These are phyloP conservation scores for Monosporozyma siamensis DNA, from an alignment of 805 yeast species.

Conservation along the genomic window DNA sequence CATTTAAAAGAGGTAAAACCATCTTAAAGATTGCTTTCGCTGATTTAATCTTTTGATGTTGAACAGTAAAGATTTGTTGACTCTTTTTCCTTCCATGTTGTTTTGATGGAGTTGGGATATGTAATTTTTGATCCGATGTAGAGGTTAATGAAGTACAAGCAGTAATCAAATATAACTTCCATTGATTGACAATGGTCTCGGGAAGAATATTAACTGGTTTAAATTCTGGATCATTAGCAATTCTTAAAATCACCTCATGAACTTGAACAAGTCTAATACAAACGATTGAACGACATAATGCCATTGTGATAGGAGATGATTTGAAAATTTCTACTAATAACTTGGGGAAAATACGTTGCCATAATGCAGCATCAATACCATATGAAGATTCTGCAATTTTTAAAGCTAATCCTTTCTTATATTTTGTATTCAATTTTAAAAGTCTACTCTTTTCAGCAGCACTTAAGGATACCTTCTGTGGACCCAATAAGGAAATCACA, in stretches of 20 bases:
- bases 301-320: conserved; percentile 86
- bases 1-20: conserved; percentile 71
- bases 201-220: conserved; percentile 40
- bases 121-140: conserved; percentile 75
- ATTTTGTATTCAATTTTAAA: conserved; percentile 46
- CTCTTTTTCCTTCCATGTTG: conserved; percentile 69
- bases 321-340: conserved; percentile 63
- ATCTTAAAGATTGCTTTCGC: conserved; percentile 82
- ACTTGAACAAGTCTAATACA: conserved; percentile 83
- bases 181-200: conserved; percentile 68
- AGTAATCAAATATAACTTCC: conserved; percentile 81
- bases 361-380: conserved; percentile 92
- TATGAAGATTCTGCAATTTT: conserved; percentile 82
- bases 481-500: conserved; percentile 51
- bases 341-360: conserved; percentile 83
- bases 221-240: conserved; percentile 38
- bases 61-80: conserved; percentile 70
- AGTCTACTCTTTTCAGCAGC: conserved; percentile 73
- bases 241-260: conserved; percentile 55
- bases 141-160: conserved; percentile 89
- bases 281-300: conserved; percentile 81
- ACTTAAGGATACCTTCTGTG: conserved; percentile 42
- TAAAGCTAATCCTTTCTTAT: conserved; percentile 58
- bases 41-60: conserved; percentile 85
- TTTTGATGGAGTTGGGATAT: conserved; percentile 43